Percentiles rank a stretch among this genome's conserved stretches.
Evolutionary conservation across 1,139 yeast species (phyloP).

Genomic region (Pichia sp.): DNA sequence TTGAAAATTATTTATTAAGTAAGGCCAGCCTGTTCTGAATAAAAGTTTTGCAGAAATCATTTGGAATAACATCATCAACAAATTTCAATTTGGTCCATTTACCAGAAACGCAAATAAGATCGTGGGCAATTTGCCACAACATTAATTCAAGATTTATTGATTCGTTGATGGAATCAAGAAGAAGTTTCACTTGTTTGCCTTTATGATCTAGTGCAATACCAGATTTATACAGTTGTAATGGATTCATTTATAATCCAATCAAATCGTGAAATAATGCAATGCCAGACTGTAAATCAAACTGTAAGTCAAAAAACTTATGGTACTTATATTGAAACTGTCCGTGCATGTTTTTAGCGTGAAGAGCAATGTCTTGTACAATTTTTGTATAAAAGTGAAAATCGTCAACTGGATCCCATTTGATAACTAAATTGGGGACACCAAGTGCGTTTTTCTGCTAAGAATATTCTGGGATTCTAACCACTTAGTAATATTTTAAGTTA

Average conservation of each 20-base stretch:
- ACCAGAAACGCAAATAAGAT: not conserved
- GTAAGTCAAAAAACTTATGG: not conserved
- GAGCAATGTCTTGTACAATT: not conserved
- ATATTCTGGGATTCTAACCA: slow-evolving; percentile 28
- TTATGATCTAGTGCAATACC: not conserved
- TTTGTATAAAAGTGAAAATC: slow-evolving; percentile 33
- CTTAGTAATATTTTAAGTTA: slow-evolving; percentile 44
- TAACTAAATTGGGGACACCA: slow-evolving; percentile 37
- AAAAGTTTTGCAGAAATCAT: not conserved
- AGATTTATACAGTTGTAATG: not conserved
- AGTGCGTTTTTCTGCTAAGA: slow-evolving; percentile 28
- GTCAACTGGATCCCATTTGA: slow-evolving; percentile 43
- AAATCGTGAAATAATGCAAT: not conserved
- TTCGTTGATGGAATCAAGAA: not conserved
- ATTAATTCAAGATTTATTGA: not conserved
- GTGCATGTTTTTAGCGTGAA: not conserved
- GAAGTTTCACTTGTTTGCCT: not conserved
- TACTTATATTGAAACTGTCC: not conserved
- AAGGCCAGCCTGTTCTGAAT: not conserved
- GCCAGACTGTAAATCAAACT: not conserved
- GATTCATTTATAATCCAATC: not conserved
- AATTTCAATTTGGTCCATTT: not conserved
- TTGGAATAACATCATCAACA: not conserved
- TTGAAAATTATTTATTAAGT: not conserved
- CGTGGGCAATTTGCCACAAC: not conserved